Evolutionary conservation across 148 eudicot species (phyloP).

Genomic region (Vaccinium vitisidaea): DNA sequence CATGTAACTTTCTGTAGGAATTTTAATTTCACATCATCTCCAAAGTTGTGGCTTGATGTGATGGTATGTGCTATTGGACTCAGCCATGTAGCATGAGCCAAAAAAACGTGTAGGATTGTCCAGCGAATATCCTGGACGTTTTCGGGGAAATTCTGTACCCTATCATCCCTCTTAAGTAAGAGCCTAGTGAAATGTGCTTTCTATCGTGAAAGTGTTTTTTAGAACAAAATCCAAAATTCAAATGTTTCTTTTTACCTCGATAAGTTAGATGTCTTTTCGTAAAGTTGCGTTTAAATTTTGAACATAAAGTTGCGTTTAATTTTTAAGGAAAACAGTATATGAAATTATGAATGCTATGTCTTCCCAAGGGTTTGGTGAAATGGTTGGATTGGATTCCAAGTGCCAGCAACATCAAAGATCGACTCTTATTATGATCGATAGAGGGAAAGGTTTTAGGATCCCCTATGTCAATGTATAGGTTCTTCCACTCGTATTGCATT

Average conservation of each 20-base stretch:
- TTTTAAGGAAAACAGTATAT: too few relatives aligned
- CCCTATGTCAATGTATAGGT: background rate
- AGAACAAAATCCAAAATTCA: background rate
- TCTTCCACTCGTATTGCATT: background rate
- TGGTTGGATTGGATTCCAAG: slow-evolving; percentile 3
- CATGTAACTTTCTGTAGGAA: background rate
- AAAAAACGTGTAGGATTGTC: background rate
- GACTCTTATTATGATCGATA: background rate
- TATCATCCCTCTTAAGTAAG: background rate
- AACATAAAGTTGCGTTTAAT: too few relatives aligned
- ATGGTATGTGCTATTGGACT: background rate
- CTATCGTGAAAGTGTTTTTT: background rate
- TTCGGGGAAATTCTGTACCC: too few relatives aligned
- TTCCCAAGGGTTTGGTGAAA: background rate
- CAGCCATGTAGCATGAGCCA: background rate
- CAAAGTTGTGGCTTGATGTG: background rate
- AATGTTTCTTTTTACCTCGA: background rate
- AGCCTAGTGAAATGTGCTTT: background rate
- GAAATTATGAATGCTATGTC: background rate
- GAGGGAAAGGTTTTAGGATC: background rate
- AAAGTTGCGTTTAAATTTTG: background rate
- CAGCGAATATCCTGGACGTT: too few relatives aligned
- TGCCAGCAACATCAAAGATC: background rate
- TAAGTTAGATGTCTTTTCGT: background rate
- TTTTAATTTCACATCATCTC: background rate